Conservation (phyloP, 2,329 filamentous ascomycete genomes). For the Neonectria neomacrospora region DNA sequence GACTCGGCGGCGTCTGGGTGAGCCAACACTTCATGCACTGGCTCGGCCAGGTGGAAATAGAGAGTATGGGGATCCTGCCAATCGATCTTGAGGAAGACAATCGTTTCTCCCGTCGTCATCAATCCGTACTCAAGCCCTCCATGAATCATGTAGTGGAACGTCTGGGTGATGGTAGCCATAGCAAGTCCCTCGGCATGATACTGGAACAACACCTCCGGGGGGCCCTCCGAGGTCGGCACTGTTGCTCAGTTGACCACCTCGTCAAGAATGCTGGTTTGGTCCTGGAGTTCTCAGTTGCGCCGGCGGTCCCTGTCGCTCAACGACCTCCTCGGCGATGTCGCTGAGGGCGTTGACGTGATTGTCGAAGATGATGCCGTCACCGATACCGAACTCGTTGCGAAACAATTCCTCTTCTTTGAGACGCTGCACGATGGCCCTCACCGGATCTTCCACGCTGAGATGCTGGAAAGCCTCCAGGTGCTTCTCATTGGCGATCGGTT, state of each 20-base stretch:
- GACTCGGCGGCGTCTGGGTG: slow-evolving; percentile 1
- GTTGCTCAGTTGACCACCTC: no score
- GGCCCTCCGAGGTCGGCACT: no score
- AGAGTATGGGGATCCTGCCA: slow-evolving; percentile 17
- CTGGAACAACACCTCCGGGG: slow-evolving; percentile 46
- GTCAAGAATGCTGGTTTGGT: no score
- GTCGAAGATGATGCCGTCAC: slow-evolving; percentile 48
- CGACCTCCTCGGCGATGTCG: slow-evolving; percentile 44
- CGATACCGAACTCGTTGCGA: slow-evolving; percentile 39
- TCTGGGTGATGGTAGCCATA: slow-evolving; percentile 57
- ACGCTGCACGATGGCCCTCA: slow-evolving; percentile 45
- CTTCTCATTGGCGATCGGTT: slow-evolving; percentile 41
- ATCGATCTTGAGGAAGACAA: slow-evolving; percentile 26
- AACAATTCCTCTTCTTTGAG: slow-evolving; percentile 40
- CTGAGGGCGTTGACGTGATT: slow-evolving; percentile 45
- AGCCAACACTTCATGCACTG: neutral
- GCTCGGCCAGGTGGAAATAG: slow-evolving; percentile 20
- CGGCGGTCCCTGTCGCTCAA: slow-evolving; percentile 23
- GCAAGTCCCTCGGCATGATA: slow-evolving; percentile 53
- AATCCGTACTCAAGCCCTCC: slow-evolving; percentile 56
- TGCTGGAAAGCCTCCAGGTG: slow-evolving; percentile 46
- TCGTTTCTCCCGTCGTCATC: slow-evolving; percentile 38
- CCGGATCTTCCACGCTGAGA: slow-evolving; percentile 46
- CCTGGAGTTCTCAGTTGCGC: slow-evolving; percentile 32
- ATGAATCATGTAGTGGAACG: slow-evolving; percentile 62